A percentile compares a stretch with the other conserved stretches of the same genome.
Conservation (phyloP, 768 basidiomycete genomes). For the Rickenella mellea region DNA sequence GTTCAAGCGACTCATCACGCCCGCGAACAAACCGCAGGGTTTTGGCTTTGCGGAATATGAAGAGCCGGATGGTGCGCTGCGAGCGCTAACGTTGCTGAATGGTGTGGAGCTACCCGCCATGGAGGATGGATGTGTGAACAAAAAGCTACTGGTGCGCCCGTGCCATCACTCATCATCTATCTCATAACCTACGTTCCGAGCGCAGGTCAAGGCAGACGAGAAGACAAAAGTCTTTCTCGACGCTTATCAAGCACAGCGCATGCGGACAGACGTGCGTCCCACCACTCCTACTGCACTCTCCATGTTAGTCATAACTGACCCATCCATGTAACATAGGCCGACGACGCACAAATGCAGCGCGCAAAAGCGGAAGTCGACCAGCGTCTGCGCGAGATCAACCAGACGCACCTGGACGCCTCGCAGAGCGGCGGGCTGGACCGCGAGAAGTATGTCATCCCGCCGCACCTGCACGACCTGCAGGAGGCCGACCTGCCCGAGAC, state of each 20-base stretch:
- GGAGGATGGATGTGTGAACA: conserved; percentile 50
- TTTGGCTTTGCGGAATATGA: conserved; percentile 97
- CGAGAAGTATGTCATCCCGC: conserved; percentile 85
- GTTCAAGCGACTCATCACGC: conserved; percentile 88
- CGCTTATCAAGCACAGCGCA: conserved; percentile 70
- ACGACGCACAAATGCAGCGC: conserved; percentile 54
- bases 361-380: conserved; percentile 57
- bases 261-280: conserved; percentile 67
- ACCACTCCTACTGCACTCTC: neutral
- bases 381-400: conserved; percentile 63
- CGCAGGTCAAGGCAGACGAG: conserved; percentile 90
- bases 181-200: conserved; percentile 13
- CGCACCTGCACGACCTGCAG: conserved; percentile 93
- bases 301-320: conserved; percentile 1
- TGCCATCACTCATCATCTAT: neutral
- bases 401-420: conserved; percentile 64
- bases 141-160: conserved; percentile 59
- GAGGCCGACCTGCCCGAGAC: conserved; percentile 97
- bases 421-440: conserved; percentile 68
- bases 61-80: conserved; percentile 83
- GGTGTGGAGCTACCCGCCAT: conserved; percentile 53
- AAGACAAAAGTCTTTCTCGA: conserved; percentile 86
- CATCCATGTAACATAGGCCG: conserved; percentile 36
- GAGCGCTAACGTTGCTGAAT: conserved; percentile 61
- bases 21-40: conserved; percentile 88